Evolutionary conservation across 352 stramenopile genomes (phyloP).

Genomic region (Discostella stelligera): DNA sequence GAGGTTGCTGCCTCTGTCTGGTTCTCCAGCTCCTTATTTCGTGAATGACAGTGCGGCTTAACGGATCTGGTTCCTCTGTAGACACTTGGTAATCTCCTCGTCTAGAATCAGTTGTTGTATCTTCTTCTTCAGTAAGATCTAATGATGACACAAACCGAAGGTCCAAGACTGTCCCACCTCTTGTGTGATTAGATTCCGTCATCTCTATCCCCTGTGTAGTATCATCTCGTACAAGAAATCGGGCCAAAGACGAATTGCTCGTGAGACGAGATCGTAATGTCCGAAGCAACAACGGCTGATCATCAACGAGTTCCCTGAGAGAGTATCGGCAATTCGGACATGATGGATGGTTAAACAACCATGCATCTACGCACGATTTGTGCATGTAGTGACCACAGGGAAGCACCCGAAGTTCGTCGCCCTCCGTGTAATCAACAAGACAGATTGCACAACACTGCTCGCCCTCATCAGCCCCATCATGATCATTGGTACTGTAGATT

Average conservation of each 20-base stretch:
- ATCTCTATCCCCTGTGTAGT: constrained; percentile 40
- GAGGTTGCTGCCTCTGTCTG: constrained; percentile 24
- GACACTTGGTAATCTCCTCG: background rate
- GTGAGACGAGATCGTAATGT: constrained; percentile 40
- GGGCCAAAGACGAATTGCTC: constrained; percentile 22
- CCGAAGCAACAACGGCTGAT: constrained; percentile 46
- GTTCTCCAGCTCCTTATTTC: constrained; percentile 31
- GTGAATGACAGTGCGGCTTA: constrained; percentile 16
- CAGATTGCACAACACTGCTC: constrained; percentile 89
- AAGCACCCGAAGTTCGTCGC: constrained; percentile 90
- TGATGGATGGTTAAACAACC: constrained; percentile 89
- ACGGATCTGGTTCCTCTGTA: constrained; percentile 2
- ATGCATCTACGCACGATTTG: constrained; percentile 90
- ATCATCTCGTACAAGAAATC: constrained; percentile 30
- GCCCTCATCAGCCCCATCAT: constrained; percentile 22
- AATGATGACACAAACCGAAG: constrained; percentile 37
- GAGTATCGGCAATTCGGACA: constrained; percentile 81
- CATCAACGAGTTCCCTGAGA: constrained; percentile 50
- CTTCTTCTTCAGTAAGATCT: constrained; percentile 38
- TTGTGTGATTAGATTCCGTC: constrained; percentile 7
- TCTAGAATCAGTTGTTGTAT: constrained; percentile 13
- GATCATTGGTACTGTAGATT: constrained; percentile 42
- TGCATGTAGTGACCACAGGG: constrained; percentile 93
- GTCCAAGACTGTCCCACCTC: constrained; percentile 18
- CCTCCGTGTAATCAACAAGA: constrained; percentile 86